Percentiles rank a stretch among this genome's conserved stretches.
These are phyloP conservation scores for Citrullus amarus DNA, from an alignment of 306 rosid species.

Conservation along the genomic window DNA sequence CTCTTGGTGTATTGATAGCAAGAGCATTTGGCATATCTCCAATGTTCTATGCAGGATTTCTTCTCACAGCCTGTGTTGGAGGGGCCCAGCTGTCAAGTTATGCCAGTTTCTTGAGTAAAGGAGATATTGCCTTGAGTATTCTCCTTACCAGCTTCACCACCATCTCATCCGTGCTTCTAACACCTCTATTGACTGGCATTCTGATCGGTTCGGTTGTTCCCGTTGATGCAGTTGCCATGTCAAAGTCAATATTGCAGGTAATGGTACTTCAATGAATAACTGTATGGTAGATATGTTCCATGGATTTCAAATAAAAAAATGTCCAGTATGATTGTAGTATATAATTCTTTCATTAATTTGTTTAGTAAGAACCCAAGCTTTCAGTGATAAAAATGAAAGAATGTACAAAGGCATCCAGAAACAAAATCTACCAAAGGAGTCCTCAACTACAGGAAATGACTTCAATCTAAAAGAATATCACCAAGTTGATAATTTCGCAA, in stretches of 20 bases:
- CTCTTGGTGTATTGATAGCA: conserved; percentile 66
- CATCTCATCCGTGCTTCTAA: conserved; percentile 66
- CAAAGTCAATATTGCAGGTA: conserved; percentile 94
- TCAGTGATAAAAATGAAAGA: too few relatives aligned
- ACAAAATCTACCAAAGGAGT: too few relatives aligned
- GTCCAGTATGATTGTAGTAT: too few relatives aligned
- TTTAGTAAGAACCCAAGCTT: not conserved
- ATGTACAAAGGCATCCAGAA: too few relatives aligned
- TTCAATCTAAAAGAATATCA: too few relatives aligned
- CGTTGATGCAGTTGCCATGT: conserved; percentile 86
- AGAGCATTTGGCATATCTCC: conserved; percentile 56
- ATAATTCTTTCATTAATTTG: not conserved
- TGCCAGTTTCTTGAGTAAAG: conserved; percentile 89
- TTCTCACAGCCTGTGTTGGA: conserved; percentile 81
- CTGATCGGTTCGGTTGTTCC: conserved; percentile 88
- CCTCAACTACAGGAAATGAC: too few relatives aligned
- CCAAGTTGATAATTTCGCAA: too few relatives aligned
- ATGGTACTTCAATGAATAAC: conserved; percentile 1
- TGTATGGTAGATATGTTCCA: not conserved
- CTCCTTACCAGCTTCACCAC: conserved; percentile 88
- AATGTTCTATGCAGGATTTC: conserved; percentile 78
- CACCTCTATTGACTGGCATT: conserved; percentile 73
- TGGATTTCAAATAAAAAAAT: not conserved
- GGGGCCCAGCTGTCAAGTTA: conserved; percentile 96
- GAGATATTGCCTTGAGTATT: conserved; percentile 86